These are phyloP conservation scores for Endogone sp. DNA, from an alignment of 192 early-diverging fungal genomes.

Conservation along the genomic window DNA sequence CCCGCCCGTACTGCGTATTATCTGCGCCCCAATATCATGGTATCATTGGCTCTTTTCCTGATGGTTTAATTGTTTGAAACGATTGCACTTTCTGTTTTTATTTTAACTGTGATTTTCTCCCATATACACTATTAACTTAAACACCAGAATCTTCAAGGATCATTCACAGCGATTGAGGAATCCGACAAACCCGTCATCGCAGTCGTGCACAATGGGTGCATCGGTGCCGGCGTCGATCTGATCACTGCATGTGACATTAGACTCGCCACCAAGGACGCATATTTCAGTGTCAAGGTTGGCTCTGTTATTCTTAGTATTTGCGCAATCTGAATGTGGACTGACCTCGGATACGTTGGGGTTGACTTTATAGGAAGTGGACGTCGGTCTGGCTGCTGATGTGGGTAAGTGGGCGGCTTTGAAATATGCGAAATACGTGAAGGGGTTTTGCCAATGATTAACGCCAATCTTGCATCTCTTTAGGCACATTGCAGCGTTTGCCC, in stretches of 20 bases:
- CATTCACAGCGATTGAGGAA: constrained; percentile 74
- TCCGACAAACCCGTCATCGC: constrained; percentile 89
- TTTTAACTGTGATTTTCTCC: too few relatives aligned
- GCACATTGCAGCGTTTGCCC: constrained; percentile 91
- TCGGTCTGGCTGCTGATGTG: constrained; percentile 91
- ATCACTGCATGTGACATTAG: constrained; percentile 93
- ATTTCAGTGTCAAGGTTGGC: constrained; percentile 76
- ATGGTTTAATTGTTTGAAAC: background rate
- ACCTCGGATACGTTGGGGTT: background rate
- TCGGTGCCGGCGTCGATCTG: constrained; percentile 86
- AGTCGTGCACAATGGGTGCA: constrained; percentile 79
- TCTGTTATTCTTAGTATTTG: background rate
- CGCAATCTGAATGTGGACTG: background rate
- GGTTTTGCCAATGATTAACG: background rate
- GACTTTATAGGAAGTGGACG: constrained; percentile 71
- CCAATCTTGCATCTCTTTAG: background rate
- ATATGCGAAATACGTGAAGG: background rate
- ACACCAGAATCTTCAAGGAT: constrained; percentile 49
- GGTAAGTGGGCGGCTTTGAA: constrained; percentile 26
- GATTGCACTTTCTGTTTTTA: too few relatives aligned
- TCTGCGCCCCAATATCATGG: constrained; percentile 33
- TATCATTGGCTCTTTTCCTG: constrained; percentile 4
- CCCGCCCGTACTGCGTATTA: constrained; percentile 29
- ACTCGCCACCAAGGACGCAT: constrained; percentile 68
- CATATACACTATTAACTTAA: constrained; percentile 4